A percentile compares a stretch with the other conserved stretches of the same genome.
Conservation (phyloP, 73 alveolate genomes). For the Halteria grandinella region DNA sequence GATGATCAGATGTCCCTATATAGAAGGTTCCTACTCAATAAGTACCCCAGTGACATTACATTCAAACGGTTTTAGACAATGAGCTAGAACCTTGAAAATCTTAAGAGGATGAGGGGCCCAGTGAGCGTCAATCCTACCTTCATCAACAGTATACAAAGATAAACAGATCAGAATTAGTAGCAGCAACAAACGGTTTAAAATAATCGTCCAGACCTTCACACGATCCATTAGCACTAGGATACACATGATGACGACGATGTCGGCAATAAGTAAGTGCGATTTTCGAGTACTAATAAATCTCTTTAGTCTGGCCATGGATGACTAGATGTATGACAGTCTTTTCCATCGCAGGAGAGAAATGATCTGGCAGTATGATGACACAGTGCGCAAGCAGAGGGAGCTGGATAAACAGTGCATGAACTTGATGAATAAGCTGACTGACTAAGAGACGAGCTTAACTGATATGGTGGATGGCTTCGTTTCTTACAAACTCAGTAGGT, state of each 20-base stretch:
- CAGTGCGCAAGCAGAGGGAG: background rate
- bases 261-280: too few relatives aligned
- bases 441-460: background rate
- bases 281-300: too few relatives aligned
- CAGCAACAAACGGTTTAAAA: too few relatives aligned
- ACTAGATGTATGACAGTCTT: background rate
- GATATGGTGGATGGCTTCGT: slow-evolving; percentile 20
- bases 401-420: slow-evolving; percentile 8
- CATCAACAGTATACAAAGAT: too few relatives aligned
- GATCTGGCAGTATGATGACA: background rate
- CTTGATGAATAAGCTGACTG: background rate
- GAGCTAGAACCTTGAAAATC: background rate
- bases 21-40: slow-evolving; percentile 12
- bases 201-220: too few relatives aligned
- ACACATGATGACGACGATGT: too few relatives aligned
- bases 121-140: too few relatives aligned
- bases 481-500: background rate
- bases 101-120: background rate
- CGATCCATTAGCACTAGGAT: too few relatives aligned
- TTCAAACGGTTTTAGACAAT: background rate
- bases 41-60: background rate
- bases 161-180: too few relatives aligned
- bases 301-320: slow-evolving; percentile 1
- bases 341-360: background rate
- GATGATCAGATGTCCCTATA: slow-evolving; percentile 2